Evolutionary conservation across 148 eudicot genomes (phyloP), one percentile per base, ranked within the genome.

Genomic region (Rhododendron griersonianum): DNA sequence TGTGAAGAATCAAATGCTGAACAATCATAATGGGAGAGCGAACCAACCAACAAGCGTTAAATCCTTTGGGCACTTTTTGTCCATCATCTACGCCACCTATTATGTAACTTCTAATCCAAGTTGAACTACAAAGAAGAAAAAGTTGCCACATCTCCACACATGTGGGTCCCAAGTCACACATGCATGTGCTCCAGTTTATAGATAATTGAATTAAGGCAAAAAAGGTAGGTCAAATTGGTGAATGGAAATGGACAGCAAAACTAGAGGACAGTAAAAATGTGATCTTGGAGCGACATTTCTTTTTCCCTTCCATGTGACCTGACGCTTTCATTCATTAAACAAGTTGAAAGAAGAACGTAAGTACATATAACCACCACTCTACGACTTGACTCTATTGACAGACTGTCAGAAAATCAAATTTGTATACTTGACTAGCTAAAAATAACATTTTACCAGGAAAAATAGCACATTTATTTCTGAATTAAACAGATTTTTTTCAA

Each of bases 31-130:
- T 30, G 1, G 13, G 16, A 14, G 2, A 47, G 11, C 50, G 2
- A 47, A 47, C 0, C 50, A 1, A 47, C 11, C 50, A 9, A 47
- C 50, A 47, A 47, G 55, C 0, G 3, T 3, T 51, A 51, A 39
- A 11, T 51, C 6, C 21, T 55, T 55, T 16, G 21, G 61, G 21
- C 61, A 55, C 21, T 16, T 74, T 74, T 74, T 15, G 45, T 74
- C 78, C 78, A 74, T 35, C 6, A 74, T 74, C 78, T 74, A 74
- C 78, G 23, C 78, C 78, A 74, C 78, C 78, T 35, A 35, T 33
- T 74, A 16, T 6, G 78, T 71, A 15, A 15, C 78, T 13, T 74
- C 23, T 15, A 74, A 74, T 35, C 78, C 5, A 74, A 71, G 19
- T 33, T 67, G 16, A 28, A n/a, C 74, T 67, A 11, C 74, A 67